Conservation (phyloP, 177 flowering plant genomes). For the Vitis hybrid region DNA sequence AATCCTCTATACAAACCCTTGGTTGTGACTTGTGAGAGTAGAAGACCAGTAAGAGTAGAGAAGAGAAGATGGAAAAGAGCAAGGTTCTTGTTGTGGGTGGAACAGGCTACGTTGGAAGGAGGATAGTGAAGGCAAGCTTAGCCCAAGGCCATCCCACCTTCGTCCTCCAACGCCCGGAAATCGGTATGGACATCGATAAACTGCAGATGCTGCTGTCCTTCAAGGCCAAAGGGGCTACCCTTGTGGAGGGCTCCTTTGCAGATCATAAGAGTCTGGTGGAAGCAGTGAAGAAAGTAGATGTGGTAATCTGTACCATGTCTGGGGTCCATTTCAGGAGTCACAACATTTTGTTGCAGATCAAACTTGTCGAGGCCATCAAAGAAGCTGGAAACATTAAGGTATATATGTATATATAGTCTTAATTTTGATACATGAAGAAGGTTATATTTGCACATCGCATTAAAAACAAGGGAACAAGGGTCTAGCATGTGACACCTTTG, state of each 20-base stretch:
- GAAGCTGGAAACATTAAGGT: constrained; percentile 46
- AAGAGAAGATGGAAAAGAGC: constrained; percentile 23
- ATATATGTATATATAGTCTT: background rate
- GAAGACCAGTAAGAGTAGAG: too few species aligned
- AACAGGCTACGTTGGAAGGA: constrained; percentile 40
- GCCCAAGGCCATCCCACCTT: constrained; percentile 33
- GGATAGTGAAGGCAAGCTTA: constrained; percentile 37
- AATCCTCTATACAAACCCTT: too few species aligned
- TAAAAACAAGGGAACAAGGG: too few species aligned
- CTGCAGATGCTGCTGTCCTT: constrained; percentile 31
- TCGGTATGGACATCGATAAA: constrained; percentile 38
- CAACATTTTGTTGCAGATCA: constrained; percentile 36
- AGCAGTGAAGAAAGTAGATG: constrained; percentile 38
- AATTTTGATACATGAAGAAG: too few species aligned
- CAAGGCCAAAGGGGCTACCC: constrained; percentile 31
- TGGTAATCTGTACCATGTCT: constrained; percentile 37
- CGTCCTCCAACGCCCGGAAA: constrained; percentile 33
- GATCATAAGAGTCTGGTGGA: constrained; percentile 33
- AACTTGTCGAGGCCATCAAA: constrained; percentile 42
- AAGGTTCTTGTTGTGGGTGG: constrained; percentile 37
- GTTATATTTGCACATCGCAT: too few species aligned
- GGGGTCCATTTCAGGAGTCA: constrained; percentile 44
- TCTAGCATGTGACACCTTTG: too few species aligned
- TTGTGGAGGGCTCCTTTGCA: constrained; percentile 26
- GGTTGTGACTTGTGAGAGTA: too few species aligned